Base-by-base conservation (phyloP, 352 stramenopile species). In the Albugo candida region DNA sequence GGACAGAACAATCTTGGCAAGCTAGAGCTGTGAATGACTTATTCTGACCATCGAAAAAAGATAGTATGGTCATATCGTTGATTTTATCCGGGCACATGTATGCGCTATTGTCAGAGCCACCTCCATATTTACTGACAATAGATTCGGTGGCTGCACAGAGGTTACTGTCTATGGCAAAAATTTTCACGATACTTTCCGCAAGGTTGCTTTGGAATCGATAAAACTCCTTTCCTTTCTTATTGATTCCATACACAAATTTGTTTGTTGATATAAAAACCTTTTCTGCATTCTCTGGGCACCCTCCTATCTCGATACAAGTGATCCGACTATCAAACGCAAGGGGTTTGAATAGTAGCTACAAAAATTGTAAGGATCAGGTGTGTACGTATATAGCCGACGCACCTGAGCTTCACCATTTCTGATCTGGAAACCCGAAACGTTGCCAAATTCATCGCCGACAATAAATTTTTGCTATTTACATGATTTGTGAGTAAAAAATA, bases 161-260 rank as follows among this genome's bases (percentile, higher is more conserved):
- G 24, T 79, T 71, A n/a, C 49, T 64, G 45, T 89, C 75, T 44
- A 68, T 65, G 18, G 61, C 63, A 51, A 75, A 54, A 21, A 89
- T 66, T 51, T 81, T 76, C 46, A 67, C 70, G 55, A 92, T 73
- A 0, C 76, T 61, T 53, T 92, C 79, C 34, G 68, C 68, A 21
- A 92, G 51, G 37, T 88, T 92, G 60, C 74, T 87, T 54, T 85
- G 71, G 62, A 88, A 87, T 54, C 70, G 81, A 58, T 83, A 85
- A 48, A 85, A 80, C 60, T 84, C 76, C 38, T 87, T 92, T 46
- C 76, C 79, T 37, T 92, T 92, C 54, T 83, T 84, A 51, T 51
- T 89, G 37, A 83, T 68, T 5, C 79, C 79, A 41, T 76, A 63
- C 12, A 92, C 67, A 47, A 65, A 67, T 37, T 85, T 65, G 1